Percentiles rank a stretch among this genome's conserved stretches.
phyloP scores from a whole-genome alignment of 768 basidiomycete genomes.

The Piloderma croceum region DNA sequence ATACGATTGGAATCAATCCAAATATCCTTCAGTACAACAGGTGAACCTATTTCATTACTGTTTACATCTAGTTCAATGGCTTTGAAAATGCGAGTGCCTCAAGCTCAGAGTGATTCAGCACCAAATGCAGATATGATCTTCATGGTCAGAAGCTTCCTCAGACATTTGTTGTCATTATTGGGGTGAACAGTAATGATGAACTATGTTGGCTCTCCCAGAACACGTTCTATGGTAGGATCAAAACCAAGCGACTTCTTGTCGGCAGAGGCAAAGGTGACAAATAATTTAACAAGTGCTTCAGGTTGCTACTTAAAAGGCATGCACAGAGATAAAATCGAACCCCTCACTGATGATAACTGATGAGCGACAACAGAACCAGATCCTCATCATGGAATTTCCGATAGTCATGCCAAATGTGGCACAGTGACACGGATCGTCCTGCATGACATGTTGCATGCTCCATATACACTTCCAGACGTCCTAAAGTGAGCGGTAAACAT shows the following conservation, averaged over 20 bases:
- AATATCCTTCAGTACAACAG: background rate
- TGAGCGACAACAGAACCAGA: conserved; percentile 26
- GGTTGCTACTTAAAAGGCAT: background rate
- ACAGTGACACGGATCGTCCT: conserved; percentile 19
- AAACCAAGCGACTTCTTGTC: background rate
- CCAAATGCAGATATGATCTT: background rate
- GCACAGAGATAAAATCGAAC: background rate
- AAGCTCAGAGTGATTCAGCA: background rate
- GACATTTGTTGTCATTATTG: background rate
- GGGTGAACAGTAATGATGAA: background rate
- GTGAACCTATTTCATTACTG: too few relatives aligned
- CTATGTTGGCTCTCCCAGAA: background rate
- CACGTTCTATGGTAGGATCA: background rate
- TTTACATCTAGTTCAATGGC: background rate
- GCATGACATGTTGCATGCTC: conserved; percentile 23
- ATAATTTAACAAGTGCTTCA: background rate
- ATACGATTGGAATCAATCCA: background rate
- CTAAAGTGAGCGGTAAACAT: too few relatives aligned
- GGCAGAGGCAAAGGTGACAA: background rate
- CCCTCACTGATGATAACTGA: conserved; percentile 11
- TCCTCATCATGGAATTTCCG: conserved; percentile 17
- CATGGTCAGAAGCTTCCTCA: background rate
- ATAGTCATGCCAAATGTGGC: conserved; percentile 25
- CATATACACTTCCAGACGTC: conserved; percentile 19
- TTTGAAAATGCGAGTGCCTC: background rate